Percentiles rank a stretch among this genome's conserved stretches.
phyloP scores from a whole-genome alignment of 768 basidiomycete species.

The Trametes cingulata region DNA sequence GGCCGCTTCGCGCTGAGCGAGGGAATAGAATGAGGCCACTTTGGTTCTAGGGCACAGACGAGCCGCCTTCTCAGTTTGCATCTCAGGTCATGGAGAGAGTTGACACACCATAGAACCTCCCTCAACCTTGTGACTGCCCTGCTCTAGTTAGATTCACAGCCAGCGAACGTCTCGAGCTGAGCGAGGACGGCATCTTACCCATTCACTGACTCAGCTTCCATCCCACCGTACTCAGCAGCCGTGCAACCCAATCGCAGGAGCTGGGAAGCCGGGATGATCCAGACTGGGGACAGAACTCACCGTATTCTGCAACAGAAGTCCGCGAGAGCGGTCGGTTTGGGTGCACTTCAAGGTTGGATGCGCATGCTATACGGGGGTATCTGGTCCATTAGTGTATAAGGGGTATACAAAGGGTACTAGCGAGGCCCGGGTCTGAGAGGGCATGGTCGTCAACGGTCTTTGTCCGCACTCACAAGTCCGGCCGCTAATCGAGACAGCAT shows the following conservation, averaged over 20 bases:
- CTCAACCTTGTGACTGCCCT: neutral
- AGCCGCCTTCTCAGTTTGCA: neutral
- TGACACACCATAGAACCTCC: slow-evolving; percentile 1
- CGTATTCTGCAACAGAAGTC: neutral
- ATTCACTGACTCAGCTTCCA: slow-evolving; percentile 1
- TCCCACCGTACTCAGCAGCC: neutral
- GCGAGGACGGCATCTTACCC: neutral
- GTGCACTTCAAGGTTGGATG: neutral
- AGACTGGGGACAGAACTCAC: neutral
- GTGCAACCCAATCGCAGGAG: too few relatives aligned
- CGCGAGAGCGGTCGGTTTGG: neutral
- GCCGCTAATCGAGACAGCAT: slow-evolving; percentile 65
- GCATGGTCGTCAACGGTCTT: slow-evolving; percentile 36
- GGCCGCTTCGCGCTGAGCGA: neutral
- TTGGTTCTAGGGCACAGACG: slow-evolving; percentile 1
- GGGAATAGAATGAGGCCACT: neutral
- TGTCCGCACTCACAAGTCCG: slow-evolving; percentile 60
- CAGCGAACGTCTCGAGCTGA: neutral
- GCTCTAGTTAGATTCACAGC: neutral
- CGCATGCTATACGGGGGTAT: slow-evolving; percentile 8
- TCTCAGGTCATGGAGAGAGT: slow-evolving; percentile 4
- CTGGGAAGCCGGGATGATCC: neutral
- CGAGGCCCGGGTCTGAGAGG: neutral
- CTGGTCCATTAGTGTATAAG: slow-evolving; percentile 3
- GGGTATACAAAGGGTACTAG: slow-evolving; percentile 1